Percentiles rank a stretch among this genome's conserved stretches.
phyloP scores from a whole-genome alignment of 2,329 filamentous ascomycete genomes.

The Alternaria alternata region DNA sequence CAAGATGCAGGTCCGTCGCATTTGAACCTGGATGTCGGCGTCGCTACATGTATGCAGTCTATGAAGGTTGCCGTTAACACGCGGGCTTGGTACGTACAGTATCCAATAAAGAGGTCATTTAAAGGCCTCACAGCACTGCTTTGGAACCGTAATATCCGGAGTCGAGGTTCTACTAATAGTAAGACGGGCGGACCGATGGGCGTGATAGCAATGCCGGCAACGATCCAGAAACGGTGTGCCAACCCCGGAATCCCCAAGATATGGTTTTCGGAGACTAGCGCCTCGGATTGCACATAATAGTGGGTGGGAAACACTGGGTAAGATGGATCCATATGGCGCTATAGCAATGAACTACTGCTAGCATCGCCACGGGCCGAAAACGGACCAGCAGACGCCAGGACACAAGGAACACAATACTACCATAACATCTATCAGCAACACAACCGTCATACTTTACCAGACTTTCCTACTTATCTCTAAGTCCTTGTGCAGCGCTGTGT shows the following conservation, averaged over 20 bases:
- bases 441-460: background rate
- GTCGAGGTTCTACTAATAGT: background rate
- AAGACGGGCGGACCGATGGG: constrained; percentile 1
- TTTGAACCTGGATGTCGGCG: constrained; percentile 26
- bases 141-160: background rate
- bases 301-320: background rate
- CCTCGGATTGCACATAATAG: background rate
- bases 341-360: background rate
- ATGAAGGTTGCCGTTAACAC: constrained; percentile 6
- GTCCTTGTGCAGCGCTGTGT: background rate
- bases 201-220: background rate
- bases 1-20: constrained; percentile 12
- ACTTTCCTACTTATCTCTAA: background rate
- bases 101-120: background rate
- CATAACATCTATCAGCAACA: background rate
- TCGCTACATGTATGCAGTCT: constrained; percentile 1
- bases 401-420: background rate
- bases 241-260: constrained; percentile 11
- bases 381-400: background rate
- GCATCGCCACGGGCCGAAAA: background rate
- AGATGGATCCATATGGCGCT: background rate
- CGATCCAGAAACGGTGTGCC: background rate
- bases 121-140: background rate
- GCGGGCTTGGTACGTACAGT: constrained; percentile 14
- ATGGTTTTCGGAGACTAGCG: constrained; percentile 1